Evolutionary conservation across 2,329 filamentous ascomycete genomes (phyloP), one percentile per base, ranked within the genome.

Genomic region (Dactylonectria estremocensis): DNA sequence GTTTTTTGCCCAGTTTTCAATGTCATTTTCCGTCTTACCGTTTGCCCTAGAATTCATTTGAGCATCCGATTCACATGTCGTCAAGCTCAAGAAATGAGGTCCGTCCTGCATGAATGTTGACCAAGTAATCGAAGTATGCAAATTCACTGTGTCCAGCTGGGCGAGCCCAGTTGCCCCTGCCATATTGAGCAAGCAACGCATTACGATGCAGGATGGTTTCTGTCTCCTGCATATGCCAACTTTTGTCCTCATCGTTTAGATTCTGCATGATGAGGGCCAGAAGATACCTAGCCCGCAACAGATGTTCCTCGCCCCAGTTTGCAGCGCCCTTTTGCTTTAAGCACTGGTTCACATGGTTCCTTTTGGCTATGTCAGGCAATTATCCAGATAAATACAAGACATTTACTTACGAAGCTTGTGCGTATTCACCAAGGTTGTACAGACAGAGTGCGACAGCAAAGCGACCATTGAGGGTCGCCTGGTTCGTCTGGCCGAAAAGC

Each of bases 401-500:
- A 6, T 22, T 8, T 28, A 22, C 20, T 22, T 43, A 56, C 53
- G 33, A 43, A 10, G 35, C 53, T 7, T 56, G n/a, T 14, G 33
- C n/a, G 22, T 14, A 45, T 20, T 56, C 37, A 3, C 11, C 53
- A n/a, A 40, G 35, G 33, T 16, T n/a, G 33, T 56, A 56, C 13
- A 56, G 35, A 13, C 53, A 56, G 16, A 45, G 18, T 16, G 35
- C 53, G 10, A 56, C 22, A 2, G 55, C 43, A 20, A 48, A 58
- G 43, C 48, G 43, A 8, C 22, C 16, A 24, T 59, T 59, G n/a
- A 59, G 55, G 20, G 55, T 59, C 22, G 22, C 40, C 8, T 46
- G 43, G 13, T 59, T 59, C 31, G 37, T 11, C n/a, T 59, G 33
- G 8, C 55, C 55, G 33, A 59, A 59, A 35, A 59, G 55, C n/a